Evolutionary conservation across 2,329 filamentous ascomycete species (phyloP), one percentile per base, ranked within the genome.

Genomic region (Coniella lustricola): DNA sequence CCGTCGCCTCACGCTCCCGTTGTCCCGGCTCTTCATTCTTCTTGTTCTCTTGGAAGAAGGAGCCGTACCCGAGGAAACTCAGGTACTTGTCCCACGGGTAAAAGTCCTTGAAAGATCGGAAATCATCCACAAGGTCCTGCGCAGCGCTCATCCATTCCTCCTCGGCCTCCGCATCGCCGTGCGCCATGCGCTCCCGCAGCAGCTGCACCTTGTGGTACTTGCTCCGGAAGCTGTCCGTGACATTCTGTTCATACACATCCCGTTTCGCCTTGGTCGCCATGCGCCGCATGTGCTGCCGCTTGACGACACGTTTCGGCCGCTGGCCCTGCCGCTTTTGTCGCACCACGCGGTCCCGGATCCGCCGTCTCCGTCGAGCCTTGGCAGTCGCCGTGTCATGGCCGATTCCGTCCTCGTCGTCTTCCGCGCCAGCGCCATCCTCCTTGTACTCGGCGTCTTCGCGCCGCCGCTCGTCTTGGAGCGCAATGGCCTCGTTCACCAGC

Each of bases 401-500:
- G 47, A 53, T 55, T 38, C 58, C 55, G 41, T 52, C 34, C 22
- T 54, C 56, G 35, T 55, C 53, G 13, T 21, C 38, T 12, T 59
- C 53, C 47, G 53, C 47, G 51, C 53, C 53, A 48, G 53, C 55
- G 40, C 58, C 55, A 42, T 59, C 56, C 48, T 59, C 56, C 16
- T 53, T 33, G 25, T 54, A 56, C 37, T 56, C 53, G 20, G 37
- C 38, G 12, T 47, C 37, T 16, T 46, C 50, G 2, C 64, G 58
- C 17, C 69, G 67, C 45, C 68, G 67, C 10, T 65, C 67, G 49
- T 76, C 75, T 53, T 77, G 77, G 18, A 90, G 69, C 29, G 79
- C 73, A 56, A 91, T 77, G 8, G 87, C 82, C 62, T 94, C 85
- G 31, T 84, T 85, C 42, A 87, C 81, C 44, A 90, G 78, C 51